Evolutionary conservation across 2,329 filamentous ascomycete species (phyloP).

Genomic region (Colletotrichum phormii): DNA sequence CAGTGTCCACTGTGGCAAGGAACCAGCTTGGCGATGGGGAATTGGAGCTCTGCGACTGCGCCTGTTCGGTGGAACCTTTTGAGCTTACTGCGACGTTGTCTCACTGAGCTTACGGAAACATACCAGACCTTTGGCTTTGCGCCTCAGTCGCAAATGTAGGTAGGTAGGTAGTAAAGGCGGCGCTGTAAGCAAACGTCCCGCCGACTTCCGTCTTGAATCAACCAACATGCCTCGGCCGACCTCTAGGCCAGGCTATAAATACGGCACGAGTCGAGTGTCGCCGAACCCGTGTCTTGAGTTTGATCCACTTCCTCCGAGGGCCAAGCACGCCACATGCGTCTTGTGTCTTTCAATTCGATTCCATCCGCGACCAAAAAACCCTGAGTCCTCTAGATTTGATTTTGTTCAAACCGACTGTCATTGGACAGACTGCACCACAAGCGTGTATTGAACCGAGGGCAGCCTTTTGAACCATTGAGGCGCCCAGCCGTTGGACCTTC

Average conservation of each 20-base stretch:
- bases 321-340: slow-evolving; percentile 12
- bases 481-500: slow-evolving; percentile 1
- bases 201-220: background rate
- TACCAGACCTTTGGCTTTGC: background rate
- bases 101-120: background rate
- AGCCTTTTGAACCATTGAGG: background rate
- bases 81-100: slow-evolving; percentile 18
- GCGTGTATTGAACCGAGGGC: background rate
- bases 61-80: slow-evolving; percentile 16
- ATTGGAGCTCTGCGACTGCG: background rate
- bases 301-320: background rate
- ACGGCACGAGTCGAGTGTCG: background rate
- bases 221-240: background rate
- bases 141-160: background rate
- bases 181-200: background rate
- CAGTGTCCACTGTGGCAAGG: background rate
- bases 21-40: background rate
- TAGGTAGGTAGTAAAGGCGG: background rate
- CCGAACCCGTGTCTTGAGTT: background rate
- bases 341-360: background rate
- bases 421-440: background rate
- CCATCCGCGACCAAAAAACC: background rate
- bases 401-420: background rate
- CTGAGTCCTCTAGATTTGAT: background rate
- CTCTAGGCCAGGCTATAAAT: background rate